Conservation (phyloP, 108 stramenopile genomes). For the Discostella pseudostelligera region DNA sequence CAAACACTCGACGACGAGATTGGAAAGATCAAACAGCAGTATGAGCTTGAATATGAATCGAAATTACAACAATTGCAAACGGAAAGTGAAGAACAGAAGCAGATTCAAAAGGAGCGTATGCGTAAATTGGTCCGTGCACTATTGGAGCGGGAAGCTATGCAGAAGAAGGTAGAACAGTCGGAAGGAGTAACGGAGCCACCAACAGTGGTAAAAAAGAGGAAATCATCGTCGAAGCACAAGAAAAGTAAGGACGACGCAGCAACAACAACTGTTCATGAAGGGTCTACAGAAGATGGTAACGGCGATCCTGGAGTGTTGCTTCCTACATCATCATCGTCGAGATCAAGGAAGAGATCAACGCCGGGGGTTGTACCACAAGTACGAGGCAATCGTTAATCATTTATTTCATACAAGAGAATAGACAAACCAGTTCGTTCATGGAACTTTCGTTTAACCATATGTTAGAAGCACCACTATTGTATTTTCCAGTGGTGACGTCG, state of each 20-base stretch:
- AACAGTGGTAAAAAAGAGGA: background rate
- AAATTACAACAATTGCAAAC: constrained; percentile 30
- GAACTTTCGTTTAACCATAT: no score
- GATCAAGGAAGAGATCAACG: constrained; percentile 7
- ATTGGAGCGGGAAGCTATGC: constrained; percentile 38
- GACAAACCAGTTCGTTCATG: background rate
- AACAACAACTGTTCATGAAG: no score
- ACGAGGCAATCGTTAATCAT: constrained; percentile 10
- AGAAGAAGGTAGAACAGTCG: constrained; percentile 11
- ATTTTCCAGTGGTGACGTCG: no score
- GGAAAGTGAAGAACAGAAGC: constrained; percentile 30
- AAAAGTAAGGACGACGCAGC: constrained; percentile 10
- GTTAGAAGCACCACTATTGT: no score
- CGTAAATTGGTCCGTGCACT: constrained; percentile 40
- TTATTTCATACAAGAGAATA: background rate
- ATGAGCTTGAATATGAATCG: constrained; percentile 28
- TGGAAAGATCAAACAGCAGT: constrained; percentile 28
- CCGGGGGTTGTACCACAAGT: constrained; percentile 7
- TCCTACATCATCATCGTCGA: constrained; percentile 2
- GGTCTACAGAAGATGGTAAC: background rate
- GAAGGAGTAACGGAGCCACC: background rate
- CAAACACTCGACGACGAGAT: constrained; percentile 30
- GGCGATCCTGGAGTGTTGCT: constrained; percentile 8
- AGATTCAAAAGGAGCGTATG: constrained; percentile 40
- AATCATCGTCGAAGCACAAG: constrained; percentile 5